Evolutionary conservation across 768 basidiomycete species (phyloP), one percentile per base, ranked within the genome.

Genomic region (Sarcomyxa edulis): DNA sequence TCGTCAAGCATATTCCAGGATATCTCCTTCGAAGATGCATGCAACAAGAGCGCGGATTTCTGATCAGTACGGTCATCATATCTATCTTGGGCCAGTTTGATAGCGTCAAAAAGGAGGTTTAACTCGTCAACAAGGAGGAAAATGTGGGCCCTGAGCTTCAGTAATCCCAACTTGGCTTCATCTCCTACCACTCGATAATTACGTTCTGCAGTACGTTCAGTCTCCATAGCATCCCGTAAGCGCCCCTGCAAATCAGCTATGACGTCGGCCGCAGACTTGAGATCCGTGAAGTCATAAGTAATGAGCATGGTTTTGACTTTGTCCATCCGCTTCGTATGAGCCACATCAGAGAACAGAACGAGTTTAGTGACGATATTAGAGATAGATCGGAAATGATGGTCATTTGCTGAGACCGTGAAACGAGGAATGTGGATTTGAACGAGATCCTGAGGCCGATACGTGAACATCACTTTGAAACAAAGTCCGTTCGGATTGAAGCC

Each of bases 1-100:
- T 82, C 74, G 51, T 84, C 84, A 11, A 95, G 62, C 89, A 97
- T 93, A 43, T 73, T 74, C 92, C 93, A 98, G 1, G 87, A 90
- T 32, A 98, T 82, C 56, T 92, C 86, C 5, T 80, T 76, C 0
- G 90, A 90, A 5, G 79, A 81, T 1, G 90, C 84, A 43, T 87
- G 82, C 21, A 95, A 61, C 36, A 88, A 71, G 32, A 92, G 68
- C 2, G 90, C 87, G 1, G 86, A 85, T 51, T 87, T 88, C 46
- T 82, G 77, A 46, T 85, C 83, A 4, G 76, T 69, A 41, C 61
- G 74, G 46, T 78, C 72, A 46, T 78, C 76, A 34, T 63, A 73
- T 46, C 83, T 79, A 50, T 89, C 85, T 56, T 91, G 89, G 22
- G 83, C 85, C 36, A 86, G 68, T 44, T 84, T 83, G 49, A 91